phyloP scores from a whole-genome alignment of 768 basidiomycete genomes.

The Suillus decipiens region DNA sequence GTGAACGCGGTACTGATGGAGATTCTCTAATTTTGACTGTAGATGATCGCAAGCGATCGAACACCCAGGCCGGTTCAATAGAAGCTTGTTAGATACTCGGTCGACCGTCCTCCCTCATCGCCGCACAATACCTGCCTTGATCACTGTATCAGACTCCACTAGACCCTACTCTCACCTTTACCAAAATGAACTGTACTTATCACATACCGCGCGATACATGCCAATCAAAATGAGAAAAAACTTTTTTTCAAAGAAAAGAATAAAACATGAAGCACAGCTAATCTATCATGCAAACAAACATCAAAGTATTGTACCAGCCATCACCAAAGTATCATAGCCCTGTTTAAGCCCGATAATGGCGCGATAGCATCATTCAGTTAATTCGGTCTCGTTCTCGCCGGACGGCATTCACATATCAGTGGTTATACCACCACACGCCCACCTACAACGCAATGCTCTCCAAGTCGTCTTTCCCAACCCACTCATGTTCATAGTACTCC shows the following conservation, averaged over 20 bases:
- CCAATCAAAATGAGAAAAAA: no score
- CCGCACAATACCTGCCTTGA: not conserved
- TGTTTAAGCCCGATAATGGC: not conserved
- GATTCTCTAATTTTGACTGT: not conserved
- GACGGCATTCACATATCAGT: no score
- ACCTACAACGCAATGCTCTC: slow-evolving; percentile 5
- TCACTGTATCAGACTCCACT: not conserved
- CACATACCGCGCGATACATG: not conserved
- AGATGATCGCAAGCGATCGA: not conserved
- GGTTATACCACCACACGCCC: not conserved
- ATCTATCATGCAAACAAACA: not conserved
- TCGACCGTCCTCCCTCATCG: not conserved
- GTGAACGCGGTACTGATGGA: not conserved
- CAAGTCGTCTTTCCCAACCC: slow-evolving; percentile 39
- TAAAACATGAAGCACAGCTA: not conserved
- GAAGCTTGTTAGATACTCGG: not conserved
- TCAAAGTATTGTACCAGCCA: not conserved
- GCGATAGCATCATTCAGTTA: no score
- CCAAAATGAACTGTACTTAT: not conserved
- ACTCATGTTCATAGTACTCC: slow-evolving; percentile 33
- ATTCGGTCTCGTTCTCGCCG: no score
- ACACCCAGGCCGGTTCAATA: not conserved
- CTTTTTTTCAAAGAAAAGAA: not conserved
- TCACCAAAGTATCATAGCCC: not conserved
- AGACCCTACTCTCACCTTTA: no score